A percentile compares a stretch with the other conserved stretches of the same genome.
Conservation (phyloP, 2,329 filamentous ascomycete genomes). For the Fusarium cyanostomum region DNA sequence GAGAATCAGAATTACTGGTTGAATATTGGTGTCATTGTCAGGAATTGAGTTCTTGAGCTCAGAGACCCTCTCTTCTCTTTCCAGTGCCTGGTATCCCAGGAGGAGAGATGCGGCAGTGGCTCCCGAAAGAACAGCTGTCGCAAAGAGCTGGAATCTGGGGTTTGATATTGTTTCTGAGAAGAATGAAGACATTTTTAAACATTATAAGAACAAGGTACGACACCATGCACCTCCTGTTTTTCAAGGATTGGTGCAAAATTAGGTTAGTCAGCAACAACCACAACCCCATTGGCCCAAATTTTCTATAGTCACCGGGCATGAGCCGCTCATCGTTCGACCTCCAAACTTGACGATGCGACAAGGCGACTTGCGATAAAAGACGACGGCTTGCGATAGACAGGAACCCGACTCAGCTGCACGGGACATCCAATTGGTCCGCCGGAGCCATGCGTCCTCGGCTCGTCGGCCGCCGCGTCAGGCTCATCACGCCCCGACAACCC, state of each 20-base stretch:
- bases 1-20: constrained; percentile 25
- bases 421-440: background rate
- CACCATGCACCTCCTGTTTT: constrained; percentile 13
- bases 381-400: background rate
- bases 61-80: constrained; percentile 62
- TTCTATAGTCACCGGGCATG: constrained; percentile 21
- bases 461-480: constrained; percentile 44
- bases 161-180: constrained; percentile 56
- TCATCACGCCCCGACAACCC: constrained; percentile 24
- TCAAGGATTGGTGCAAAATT: constrained; percentile 17
- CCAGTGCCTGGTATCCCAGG: constrained; percentile 69
- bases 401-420: background rate
- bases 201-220: constrained; percentile 17
- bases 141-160: constrained; percentile 69
- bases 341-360: constrained; percentile 7
- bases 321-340: constrained; percentile 9
- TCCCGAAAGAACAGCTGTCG: constrained; percentile 74
- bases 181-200: constrained; percentile 54
- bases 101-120: constrained; percentile 68
- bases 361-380: constrained; percentile 5
- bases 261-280: constrained; percentile 32
- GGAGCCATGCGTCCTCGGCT: constrained; percentile 53
- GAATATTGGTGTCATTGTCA: constrained; percentile 30
- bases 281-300: constrained; percentile 27
- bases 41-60: constrained; percentile 71